phyloP scores from a whole-genome alignment of 371 early-diverging fungal species.

The Mortierella polycephala region DNA sequence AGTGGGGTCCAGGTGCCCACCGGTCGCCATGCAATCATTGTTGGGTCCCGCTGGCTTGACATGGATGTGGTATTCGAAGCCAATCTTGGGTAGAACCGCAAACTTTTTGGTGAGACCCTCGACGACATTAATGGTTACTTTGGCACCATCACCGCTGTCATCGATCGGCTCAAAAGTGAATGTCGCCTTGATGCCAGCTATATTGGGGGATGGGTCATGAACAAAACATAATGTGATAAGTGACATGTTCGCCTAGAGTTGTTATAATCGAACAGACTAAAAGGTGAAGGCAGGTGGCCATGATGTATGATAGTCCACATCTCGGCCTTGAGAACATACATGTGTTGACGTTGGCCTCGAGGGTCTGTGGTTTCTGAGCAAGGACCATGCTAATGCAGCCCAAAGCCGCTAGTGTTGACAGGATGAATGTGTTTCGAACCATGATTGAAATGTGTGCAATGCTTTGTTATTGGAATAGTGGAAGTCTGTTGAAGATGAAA shows the following conservation, averaged over 20 bases:
- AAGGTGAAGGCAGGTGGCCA: neutral
- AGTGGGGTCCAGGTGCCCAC: constrained; percentile 32
- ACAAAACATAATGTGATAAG: neutral
- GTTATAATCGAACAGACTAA: neutral
- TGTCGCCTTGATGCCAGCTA: constrained; percentile 25
- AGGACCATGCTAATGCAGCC: neutral
- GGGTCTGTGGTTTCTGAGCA: neutral
- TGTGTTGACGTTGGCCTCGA: neutral
- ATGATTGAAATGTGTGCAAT: neutral
- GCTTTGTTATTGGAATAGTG: neutral
- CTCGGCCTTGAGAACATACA: neutral
- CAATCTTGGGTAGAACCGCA: constrained; percentile 16
- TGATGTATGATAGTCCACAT: neutral
- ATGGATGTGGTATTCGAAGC: constrained; percentile 48
- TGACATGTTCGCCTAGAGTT: neutral
- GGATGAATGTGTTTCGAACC: neutral
- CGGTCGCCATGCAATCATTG: constrained; percentile 30
- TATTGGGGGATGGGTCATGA: neutral
- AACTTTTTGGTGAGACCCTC: constrained; percentile 14
- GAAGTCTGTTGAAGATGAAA: neutral
- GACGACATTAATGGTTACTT: constrained; percentile 21
- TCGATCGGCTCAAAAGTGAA: constrained; percentile 22
- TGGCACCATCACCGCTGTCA: constrained; percentile 13
- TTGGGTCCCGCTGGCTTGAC: constrained; percentile 30
- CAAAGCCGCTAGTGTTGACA: neutral